Evolutionary conservation across 2,329 filamentous ascomycete genomes (phyloP).

Genomic region (Diaporthe helianthi): DNA sequence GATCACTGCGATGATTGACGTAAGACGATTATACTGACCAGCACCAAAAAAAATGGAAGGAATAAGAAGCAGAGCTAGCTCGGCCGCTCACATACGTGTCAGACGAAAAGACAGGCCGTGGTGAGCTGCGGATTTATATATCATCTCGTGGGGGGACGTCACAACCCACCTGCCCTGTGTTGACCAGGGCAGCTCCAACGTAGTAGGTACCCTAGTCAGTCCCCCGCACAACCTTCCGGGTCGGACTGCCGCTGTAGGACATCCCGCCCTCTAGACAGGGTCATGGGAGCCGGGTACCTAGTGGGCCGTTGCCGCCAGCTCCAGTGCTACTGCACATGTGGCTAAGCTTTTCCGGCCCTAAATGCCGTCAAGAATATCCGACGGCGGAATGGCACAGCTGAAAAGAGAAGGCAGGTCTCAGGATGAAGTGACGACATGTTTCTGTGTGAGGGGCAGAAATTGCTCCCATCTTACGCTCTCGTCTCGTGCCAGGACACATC

Average conservation of each 20-base stretch:
- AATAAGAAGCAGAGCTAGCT: background rate
- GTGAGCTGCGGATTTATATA: background rate
- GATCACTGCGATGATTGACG: too few species aligned
- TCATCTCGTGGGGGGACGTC: background rate
- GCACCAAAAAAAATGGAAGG: background rate
- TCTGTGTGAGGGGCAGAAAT: background rate
- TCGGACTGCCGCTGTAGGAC: constrained; percentile 13
- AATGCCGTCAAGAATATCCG: background rate
- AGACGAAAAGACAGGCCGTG: background rate
- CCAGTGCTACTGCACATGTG: background rate
- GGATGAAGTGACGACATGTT: background rate
- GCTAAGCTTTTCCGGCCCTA: background rate
- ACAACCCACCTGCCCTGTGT: background rate
- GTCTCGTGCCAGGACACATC: too few species aligned
- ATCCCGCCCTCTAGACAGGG: background rate
- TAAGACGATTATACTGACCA: fast-evolving
- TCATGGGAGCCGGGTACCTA: background rate
- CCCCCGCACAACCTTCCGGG: constrained; percentile 12
- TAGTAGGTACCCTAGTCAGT: constrained; percentile 2
- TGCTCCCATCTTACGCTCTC: background rate
- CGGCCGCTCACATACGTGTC: background rate
- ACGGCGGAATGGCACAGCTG: background rate
- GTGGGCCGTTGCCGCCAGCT: background rate
- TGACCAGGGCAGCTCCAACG: background rate
- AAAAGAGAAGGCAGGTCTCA: background rate